These are phyloP conservation scores for Daldinia sp. DNA, from an alignment of 2,329 filamentous ascomycete genomes.

Conservation along the genomic window DNA sequence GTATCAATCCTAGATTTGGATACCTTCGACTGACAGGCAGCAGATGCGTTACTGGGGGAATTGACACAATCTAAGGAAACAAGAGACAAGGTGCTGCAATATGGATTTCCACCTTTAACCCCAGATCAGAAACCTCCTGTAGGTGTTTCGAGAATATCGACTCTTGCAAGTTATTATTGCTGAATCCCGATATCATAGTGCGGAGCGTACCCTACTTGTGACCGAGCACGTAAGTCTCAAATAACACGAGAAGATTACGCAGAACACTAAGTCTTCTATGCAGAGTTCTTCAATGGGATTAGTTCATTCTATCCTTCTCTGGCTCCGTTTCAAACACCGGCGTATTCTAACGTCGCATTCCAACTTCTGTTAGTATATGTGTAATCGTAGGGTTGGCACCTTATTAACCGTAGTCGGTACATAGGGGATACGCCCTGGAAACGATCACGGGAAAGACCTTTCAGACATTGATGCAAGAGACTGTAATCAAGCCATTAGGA, in stretches of 20 bases:
- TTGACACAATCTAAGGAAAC: slow-evolving; percentile 46
- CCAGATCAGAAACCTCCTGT: slow-evolving; percentile 43
- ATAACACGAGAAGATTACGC: background rate
- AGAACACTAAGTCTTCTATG: slow-evolving; percentile 29
- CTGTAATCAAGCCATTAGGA: slow-evolving; percentile 55
- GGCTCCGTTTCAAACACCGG: slow-evolving; percentile 44
- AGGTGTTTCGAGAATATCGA: slow-evolving; percentile 8
- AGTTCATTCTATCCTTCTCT: slow-evolving; percentile 47
- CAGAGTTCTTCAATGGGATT: slow-evolving; percentile 50
- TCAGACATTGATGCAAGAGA: slow-evolving; percentile 51
- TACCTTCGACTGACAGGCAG: slow-evolving; percentile 16
- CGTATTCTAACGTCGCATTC: slow-evolving; percentile 50
- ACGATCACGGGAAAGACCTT: slow-evolving; percentile 55
- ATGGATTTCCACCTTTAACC: slow-evolving; percentile 50
- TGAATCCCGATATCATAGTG: slow-evolving; percentile 33
- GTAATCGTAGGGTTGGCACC: slow-evolving; percentile 38
- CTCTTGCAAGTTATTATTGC: background rate
- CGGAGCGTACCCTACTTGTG: slow-evolving; percentile 47
- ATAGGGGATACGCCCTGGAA: slow-evolving; percentile 55
- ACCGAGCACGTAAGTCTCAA: slow-evolving; percentile 46
- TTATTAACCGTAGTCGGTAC: slow-evolving; percentile 43
- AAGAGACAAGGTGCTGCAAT: slow-evolving; percentile 41
- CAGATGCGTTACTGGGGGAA: slow-evolving; percentile 49
- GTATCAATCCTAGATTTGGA: background rate
- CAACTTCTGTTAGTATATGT: slow-evolving; percentile 50